phyloP scores from a whole-genome alignment of 108 stramenopile genomes.

The Cyclotella cryptica region DNA sequence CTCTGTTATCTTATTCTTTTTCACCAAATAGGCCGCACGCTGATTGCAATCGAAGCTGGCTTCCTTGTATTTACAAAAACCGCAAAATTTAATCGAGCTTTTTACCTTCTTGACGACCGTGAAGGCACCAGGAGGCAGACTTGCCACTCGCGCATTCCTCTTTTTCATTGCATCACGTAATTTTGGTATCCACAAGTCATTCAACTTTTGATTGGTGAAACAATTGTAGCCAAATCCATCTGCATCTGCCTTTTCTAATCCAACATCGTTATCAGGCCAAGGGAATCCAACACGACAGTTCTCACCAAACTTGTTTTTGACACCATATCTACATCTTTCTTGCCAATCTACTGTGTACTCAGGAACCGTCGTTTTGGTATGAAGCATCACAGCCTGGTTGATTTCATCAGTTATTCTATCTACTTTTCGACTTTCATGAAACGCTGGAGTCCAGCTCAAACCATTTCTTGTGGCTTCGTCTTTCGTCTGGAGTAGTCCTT shows the following conservation, averaged over 20 bases:
- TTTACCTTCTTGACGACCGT: neutral
- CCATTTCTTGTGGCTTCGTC: slow-evolving; percentile 31
- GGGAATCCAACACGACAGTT: slow-evolving; percentile 66
- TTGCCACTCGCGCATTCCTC: slow-evolving; percentile 19
- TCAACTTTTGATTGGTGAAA: slow-evolving; percentile 59
- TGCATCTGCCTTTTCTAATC: slow-evolving; percentile 31
- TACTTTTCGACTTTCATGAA: slow-evolving; percentile 19
- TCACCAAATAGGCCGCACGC: neutral
- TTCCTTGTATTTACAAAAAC: slow-evolving; percentile 8
- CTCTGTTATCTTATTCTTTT: slow-evolving; percentile 10
- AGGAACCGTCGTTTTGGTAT: slow-evolving; percentile 67
- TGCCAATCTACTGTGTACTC: slow-evolving; percentile 54
- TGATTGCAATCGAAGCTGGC: slow-evolving; percentile 10
- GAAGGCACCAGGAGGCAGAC: slow-evolving; percentile 5
- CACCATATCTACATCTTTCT: slow-evolving; percentile 47
- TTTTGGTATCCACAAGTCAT: slow-evolving; percentile 58
- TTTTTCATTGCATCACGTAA: slow-evolving; percentile 52
- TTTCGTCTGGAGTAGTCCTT: slow-evolving; percentile 47
- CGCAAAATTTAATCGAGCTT: slow-evolving; percentile 6
- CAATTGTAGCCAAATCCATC: slow-evolving; percentile 75
- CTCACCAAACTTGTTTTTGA: slow-evolving; percentile 42
- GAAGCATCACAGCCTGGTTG: slow-evolving; percentile 82
- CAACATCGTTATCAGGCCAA: slow-evolving; percentile 50
- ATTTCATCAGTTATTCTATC: slow-evolving; percentile 61
- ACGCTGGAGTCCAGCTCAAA: slow-evolving; percentile 31